Conservation (phyloP, 129 eudicot genomes). For the Flaveria bidentis region DNA sequence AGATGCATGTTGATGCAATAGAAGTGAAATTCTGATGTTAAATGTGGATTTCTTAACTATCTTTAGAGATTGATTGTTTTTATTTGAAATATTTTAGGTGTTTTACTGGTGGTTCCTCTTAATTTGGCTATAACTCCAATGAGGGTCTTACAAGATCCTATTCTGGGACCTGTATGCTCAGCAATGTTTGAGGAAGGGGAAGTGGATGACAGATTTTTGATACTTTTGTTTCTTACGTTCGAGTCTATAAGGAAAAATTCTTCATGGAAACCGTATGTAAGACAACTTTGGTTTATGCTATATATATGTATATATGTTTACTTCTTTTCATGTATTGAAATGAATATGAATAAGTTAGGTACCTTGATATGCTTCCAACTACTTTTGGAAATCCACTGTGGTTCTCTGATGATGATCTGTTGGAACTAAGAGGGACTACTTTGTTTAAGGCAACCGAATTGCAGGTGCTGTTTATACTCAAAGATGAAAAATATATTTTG, state of each 20-base stretch:
- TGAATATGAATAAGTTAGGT: slow-evolving; percentile 37
- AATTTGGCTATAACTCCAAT: slow-evolving; percentile 95
- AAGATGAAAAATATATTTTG: not conserved
- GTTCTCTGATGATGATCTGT: slow-evolving; percentile 75
- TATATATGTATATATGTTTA: too few species aligned
- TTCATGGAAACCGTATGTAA: slow-evolving; percentile 91
- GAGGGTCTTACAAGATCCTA: slow-evolving; percentile 94
- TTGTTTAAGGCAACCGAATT: slow-evolving; percentile 70
- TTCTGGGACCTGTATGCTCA: slow-evolving; percentile 84
- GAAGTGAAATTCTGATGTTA: not conserved
- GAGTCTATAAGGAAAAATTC: slow-evolving; percentile 81
- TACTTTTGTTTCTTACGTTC: slow-evolving; percentile 68
- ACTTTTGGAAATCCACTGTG: slow-evolving; percentile 85
- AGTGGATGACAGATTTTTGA: slow-evolving; percentile 86
- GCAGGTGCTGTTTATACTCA: slow-evolving; percentile 49
- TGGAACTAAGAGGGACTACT: slow-evolving; percentile 83
- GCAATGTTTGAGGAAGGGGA: slow-evolving; percentile 85
- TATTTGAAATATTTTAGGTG: slow-evolving; percentile 43
- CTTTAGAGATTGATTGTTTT: not conserved
- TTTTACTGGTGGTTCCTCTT: slow-evolving; percentile 83
- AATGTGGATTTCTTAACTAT: not conserved
- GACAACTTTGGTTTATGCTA: not conserved
- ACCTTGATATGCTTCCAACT: slow-evolving; percentile 85
- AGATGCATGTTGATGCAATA: not conserved
- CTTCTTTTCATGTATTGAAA: not conserved